Conservation (phyloP, 257 asterid species). For the Lycium ferocissimum region DNA sequence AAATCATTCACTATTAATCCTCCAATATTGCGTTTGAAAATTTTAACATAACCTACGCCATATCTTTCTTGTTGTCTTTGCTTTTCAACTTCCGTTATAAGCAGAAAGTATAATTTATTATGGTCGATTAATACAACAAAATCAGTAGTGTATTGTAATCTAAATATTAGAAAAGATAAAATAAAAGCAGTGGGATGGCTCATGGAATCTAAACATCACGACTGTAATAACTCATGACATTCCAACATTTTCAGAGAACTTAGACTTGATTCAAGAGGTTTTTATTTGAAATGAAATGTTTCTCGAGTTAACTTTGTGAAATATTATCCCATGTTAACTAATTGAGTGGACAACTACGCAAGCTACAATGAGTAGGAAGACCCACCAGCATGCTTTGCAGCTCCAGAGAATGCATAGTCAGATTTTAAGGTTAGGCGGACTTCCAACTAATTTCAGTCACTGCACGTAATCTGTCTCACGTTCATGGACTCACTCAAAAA, state of each 20-base stretch:
- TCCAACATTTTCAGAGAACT: neutral
- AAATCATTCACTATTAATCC: neutral
- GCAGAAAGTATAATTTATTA: neutral
- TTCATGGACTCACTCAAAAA: neutral
- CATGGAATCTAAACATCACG: slow-evolving; percentile 8
- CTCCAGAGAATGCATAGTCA: slow-evolving; percentile 20
- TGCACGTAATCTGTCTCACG: neutral
- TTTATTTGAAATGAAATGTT: slow-evolving; percentile 5
- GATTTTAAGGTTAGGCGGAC: neutral
- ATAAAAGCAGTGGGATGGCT: neutral
- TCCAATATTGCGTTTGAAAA: slow-evolving; percentile 2
- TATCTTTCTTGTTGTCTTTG: slow-evolving; percentile 3
- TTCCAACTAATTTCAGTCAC: neutral
- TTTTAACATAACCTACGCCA: neutral
- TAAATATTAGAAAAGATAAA: neutral
- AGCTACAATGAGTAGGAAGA: slow-evolving; percentile 11
- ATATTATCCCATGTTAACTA: slow-evolving; percentile 11
- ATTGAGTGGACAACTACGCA: neutral
- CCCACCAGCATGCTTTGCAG: slow-evolving; percentile 18
- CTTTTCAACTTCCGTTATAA: slow-evolving; percentile 7
- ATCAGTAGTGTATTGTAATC: neutral
- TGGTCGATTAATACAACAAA: too few species aligned
- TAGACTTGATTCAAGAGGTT: neutral
- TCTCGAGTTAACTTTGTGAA: slow-evolving; percentile 16
- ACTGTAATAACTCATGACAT: neutral